Conservation (phyloP, 163 green algal species). For the Scenedesmus sp. region DNA sequence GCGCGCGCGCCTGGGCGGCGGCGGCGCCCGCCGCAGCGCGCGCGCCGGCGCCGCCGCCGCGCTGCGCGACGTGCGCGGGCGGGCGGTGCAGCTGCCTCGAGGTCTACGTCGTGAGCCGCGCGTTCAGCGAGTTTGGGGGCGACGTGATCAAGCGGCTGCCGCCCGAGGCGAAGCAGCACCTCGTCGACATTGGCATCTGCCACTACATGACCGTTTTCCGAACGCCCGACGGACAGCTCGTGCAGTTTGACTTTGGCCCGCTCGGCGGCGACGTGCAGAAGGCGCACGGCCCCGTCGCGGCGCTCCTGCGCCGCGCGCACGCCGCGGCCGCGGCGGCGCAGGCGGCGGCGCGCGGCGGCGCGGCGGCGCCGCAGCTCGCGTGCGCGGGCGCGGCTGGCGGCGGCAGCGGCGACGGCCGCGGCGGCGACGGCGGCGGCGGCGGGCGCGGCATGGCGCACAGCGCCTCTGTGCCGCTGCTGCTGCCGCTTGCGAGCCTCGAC, state of each 20-base stretch:
- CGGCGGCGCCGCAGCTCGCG: background rate
- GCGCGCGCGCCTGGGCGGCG: no score
- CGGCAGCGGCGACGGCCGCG: background rate
- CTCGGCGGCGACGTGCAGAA: conserved; percentile 55
- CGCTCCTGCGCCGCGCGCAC: conserved; percentile 31
- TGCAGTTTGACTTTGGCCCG: conserved; percentile 71
- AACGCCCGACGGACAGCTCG: conserved; percentile 51
- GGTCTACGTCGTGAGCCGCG: conserved; percentile 44
- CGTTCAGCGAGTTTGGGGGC: conserved; percentile 48
- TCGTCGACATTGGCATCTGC: conserved; percentile 62
- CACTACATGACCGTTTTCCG: conserved; percentile 74
- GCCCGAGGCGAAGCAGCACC: background rate
- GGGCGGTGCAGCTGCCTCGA: conserved; percentile 34
- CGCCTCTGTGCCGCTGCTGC: conserved; percentile 30
- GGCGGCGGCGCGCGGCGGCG: conserved; percentile 2
- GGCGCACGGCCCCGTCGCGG: conserved; percentile 29
- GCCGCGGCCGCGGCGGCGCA: conserved; percentile 16
- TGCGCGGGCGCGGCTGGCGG: background rate
- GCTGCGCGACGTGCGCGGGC: conserved; percentile 22
- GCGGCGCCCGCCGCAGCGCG: background rate
- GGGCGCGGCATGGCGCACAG: conserved; percentile 39
- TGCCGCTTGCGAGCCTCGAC: conserved; percentile 38
- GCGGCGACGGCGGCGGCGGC: conserved; percentile 5
- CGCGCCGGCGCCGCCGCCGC: background rate
- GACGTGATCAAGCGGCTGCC: conserved; percentile 25